phyloP scores from a whole-genome alignment of 257 asterid species.

The Penstemon eatonii region DNA sequence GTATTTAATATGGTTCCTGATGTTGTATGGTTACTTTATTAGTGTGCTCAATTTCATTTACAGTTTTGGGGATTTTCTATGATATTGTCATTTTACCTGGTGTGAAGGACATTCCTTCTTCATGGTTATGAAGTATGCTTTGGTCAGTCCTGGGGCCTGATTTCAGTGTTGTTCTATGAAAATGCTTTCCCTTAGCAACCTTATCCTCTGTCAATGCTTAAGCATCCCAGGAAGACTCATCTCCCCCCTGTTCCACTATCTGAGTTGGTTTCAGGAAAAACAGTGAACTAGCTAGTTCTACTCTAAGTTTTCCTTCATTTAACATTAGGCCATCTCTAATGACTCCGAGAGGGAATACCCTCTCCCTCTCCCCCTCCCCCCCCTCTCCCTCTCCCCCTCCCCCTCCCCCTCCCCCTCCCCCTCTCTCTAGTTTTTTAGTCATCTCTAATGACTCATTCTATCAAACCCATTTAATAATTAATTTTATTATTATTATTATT shows the following conservation, averaged over 20 bases:
- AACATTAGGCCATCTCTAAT: too few species aligned
- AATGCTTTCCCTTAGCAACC: background rate
- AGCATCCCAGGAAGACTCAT: background rate
- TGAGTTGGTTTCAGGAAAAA: background rate
- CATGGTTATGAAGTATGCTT: background rate
- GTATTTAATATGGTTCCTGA: constrained; percentile 37
- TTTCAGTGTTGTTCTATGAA: constrained; percentile 12
- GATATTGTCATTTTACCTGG: constrained; percentile 1
- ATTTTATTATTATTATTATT: too few species aligned
- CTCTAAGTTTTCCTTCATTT: constrained; percentile 22
- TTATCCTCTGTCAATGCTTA: constrained; percentile 13
- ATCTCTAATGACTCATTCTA: too few species aligned
- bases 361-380: too few species aligned
- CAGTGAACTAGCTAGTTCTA: constrained; percentile 11
- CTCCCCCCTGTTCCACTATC: background rate
- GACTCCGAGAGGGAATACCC: too few species aligned
- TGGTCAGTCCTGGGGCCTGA: constrained; percentile 17
- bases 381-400: too few species aligned
- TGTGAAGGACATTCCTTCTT: background rate
- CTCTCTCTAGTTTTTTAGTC: too few species aligned
- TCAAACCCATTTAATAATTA: too few species aligned
- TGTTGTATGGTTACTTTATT: background rate
- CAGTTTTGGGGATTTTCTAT: constrained; percentile 4
- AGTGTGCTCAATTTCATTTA: background rate
- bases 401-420: too few species aligned